Evolutionary conservation across 345 rosid genomes (phyloP).

Genomic region (Mangifera indica): DNA sequence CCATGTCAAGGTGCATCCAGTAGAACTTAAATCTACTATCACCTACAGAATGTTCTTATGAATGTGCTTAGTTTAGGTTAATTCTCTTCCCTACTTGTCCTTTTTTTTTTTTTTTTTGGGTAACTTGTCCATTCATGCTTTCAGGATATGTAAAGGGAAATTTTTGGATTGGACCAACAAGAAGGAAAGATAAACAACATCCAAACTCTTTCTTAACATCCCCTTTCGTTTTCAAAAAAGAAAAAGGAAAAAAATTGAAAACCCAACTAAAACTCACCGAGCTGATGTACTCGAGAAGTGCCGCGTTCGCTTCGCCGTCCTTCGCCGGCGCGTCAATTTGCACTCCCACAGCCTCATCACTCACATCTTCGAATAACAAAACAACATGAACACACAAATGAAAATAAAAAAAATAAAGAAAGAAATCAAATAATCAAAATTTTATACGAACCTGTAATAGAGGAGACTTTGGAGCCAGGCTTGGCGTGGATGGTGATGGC

Average conservation of each 20-base stretch:
- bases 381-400: background rate
- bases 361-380: conserved; percentile 46
- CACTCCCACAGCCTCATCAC: conserved; percentile 79
- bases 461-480: conserved; percentile 87
- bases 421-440: background rate
- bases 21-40: too few species aligned
- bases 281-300: conserved; percentile 83
- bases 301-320: conserved; percentile 93
- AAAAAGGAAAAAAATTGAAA: too few species aligned
- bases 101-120: too few species aligned
- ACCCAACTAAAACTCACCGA: conserved; percentile 51
- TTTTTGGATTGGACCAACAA: too few species aligned
- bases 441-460: conserved; percentile 62
- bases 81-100: too few species aligned
- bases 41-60: too few species aligned
- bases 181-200: too few species aligned
- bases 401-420: background rate
- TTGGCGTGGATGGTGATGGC: conserved; percentile 94
- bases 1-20: background rate
- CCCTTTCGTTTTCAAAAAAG: too few species aligned
- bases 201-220: too few species aligned
- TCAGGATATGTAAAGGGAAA: too few species aligned
- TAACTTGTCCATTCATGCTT: too few species aligned
- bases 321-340: conserved; percentile 93
- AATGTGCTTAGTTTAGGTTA: too few species aligned